Conservation (phyloP, 2,329 filamentous ascomycete genomes). For the Diplodia corticola region DNA sequence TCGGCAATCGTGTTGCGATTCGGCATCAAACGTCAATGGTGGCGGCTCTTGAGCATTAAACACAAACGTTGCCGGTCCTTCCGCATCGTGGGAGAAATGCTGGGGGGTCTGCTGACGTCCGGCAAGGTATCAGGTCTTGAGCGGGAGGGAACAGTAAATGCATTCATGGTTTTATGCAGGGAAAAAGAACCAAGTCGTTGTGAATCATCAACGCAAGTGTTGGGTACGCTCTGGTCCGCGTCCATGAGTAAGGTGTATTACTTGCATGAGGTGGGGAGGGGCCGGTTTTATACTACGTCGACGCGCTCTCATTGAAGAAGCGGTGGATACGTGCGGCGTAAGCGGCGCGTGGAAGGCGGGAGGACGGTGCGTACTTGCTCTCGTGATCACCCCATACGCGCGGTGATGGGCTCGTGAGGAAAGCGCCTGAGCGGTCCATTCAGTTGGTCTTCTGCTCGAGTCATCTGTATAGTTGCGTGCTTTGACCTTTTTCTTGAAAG, state of each 20-base stretch:
- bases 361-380: background rate
- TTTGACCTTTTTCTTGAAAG: too few species aligned
- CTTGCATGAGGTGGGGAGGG: too few species aligned
- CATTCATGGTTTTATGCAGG: too few species aligned
- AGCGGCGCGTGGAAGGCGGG: background rate
- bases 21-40: background rate
- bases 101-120: too few species aligned
- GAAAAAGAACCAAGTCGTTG: too few species aligned
- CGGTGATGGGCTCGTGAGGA: background rate
- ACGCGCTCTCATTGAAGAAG: background rate
- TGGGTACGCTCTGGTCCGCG: too few species aligned
- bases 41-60: background rate
- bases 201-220: too few species aligned
- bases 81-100: background rate
- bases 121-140: background rate
- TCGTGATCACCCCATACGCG: background rate
- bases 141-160: background rate
- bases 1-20: background rate
- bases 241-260: too few species aligned
- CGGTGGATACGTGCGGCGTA: background rate
- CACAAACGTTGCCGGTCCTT: background rate
- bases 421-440: background rate
- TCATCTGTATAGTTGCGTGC: background rate
- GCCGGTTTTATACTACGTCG: background rate
- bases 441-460: background rate